A percentile compares a stretch with the other conserved stretches of the same genome.
These are phyloP conservation scores for Pisolithus microcarpus DNA, from an alignment of 768 basidiomycete genomes.

Conservation along the genomic window DNA sequence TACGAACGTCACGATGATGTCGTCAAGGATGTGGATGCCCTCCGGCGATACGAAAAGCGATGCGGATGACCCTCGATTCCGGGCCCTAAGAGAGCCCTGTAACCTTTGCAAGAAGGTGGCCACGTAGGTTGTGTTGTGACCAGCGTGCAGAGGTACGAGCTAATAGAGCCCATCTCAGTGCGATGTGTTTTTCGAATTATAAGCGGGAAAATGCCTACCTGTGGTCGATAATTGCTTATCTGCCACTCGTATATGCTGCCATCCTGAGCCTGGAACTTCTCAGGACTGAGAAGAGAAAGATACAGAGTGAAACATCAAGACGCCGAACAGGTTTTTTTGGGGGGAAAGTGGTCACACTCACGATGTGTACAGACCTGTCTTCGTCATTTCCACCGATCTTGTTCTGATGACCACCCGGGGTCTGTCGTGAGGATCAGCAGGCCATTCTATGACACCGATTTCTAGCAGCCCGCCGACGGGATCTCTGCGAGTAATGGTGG, in stretches of 20 bases:
- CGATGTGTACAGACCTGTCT: constrained; percentile 17
- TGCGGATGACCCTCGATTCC: no score
- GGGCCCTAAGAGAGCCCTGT: not conserved
- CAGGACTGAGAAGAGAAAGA: no score
- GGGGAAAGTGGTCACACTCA: constrained; percentile 2
- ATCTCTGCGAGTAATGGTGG: no score
- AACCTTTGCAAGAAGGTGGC: constrained; percentile 22
- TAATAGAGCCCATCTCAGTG: not conserved
- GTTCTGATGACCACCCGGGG: constrained; percentile 19
- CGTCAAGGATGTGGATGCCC: no score
- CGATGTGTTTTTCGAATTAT: not conserved
- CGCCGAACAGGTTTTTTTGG: not conserved
- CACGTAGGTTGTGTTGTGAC: constrained; percentile 9
- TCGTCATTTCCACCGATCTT: constrained; percentile 18
- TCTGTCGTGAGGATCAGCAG: not conserved
- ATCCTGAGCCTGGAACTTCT: constrained; percentile 16
- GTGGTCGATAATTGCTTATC: constrained; percentile 15
- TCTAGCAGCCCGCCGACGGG: no score
- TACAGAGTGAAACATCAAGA: not conserved
- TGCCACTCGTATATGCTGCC: constrained; percentile 24
- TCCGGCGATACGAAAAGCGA: no score
- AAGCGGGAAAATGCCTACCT: constrained; percentile 9
- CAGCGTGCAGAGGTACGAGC: constrained; percentile 19
- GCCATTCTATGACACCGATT: no score
- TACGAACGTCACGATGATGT: no score